Percentiles rank a stretch among this genome's conserved stretches.
Conservation (phyloP, 352 stramenopile genomes). For the Phytopythium chamaehyphon region DNA sequence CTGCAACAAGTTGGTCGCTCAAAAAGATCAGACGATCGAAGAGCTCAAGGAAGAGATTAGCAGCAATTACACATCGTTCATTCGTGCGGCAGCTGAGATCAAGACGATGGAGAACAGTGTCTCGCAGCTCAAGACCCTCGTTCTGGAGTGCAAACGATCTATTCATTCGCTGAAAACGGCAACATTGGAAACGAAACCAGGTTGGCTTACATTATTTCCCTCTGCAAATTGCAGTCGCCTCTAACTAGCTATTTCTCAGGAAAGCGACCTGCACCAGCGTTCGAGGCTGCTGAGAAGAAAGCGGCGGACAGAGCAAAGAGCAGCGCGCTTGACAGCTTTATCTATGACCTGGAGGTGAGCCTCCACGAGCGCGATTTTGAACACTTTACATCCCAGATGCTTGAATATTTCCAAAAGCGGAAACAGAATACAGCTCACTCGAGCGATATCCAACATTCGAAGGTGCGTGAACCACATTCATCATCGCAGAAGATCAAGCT, state of each 20-base stretch:
- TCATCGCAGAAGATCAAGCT: not conserved
- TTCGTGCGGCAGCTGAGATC: constrained; percentile 63
- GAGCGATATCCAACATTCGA: constrained; percentile 36
- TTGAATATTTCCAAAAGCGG: constrained; percentile 47
- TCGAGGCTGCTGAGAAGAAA: constrained; percentile 45
- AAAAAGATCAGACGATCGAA: constrained; percentile 85
- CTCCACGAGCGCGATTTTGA: constrained; percentile 65
- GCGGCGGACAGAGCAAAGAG: constrained; percentile 42
- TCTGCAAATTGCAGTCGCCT: not conserved
- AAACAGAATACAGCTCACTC: constrained; percentile 31
- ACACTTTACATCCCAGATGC: constrained; percentile 44
- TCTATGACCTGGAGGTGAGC: constrained; percentile 62
- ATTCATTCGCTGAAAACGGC: constrained; percentile 52
- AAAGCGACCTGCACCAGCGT: constrained; percentile 27
- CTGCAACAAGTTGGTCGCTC: constrained; percentile 64
- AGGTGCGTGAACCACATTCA: constrained; percentile 16
- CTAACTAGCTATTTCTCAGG: constrained; percentile 3
- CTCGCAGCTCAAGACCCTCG: constrained; percentile 67
- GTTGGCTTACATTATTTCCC: constrained; percentile 14
- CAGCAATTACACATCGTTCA: constrained; percentile 79
- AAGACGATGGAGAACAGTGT: constrained; percentile 86
- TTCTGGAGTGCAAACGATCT: constrained; percentile 73
- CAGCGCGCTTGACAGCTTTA: constrained; percentile 50
- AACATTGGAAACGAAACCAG: constrained; percentile 35
- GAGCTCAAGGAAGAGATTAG: constrained; percentile 83